Evolutionary conservation across 2,329 filamentous ascomycete genomes (phyloP), one percentile per base, ranked within the genome.

Genomic region (Ceratocystis destructans): DNA sequence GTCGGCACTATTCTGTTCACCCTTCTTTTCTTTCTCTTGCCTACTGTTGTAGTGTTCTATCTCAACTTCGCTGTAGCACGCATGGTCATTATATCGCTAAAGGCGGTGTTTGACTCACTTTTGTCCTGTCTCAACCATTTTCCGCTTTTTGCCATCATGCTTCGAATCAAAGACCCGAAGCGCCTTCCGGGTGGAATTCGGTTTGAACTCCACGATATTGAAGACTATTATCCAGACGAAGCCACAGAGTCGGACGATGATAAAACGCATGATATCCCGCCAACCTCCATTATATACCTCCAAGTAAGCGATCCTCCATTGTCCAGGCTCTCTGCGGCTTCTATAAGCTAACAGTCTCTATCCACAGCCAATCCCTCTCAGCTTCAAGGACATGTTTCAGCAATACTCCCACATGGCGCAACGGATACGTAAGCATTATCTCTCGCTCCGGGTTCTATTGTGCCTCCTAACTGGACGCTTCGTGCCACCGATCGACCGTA

Each of bases 1-100:
- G 86, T 99, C 6, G 94, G 94, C 68, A 99, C 94, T 0, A 97
- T 99, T 68, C 80, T 99, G 22, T 99, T 99, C 73, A 97, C 94
- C 0, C 79, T 99, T 6, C 82, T 99, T 1, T 96, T 96, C 77
- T 99, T 97, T 75, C 81, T 99, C 17, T 80, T 99, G 2, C 94
- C 94, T 0, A 99, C 94, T 0, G 91, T 99, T 28, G 85, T 93
- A 64, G 94, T 99, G 55, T 99, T 97, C 74, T 99, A 99, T 73
- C 81, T 96, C 68, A 96, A 95, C 53, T 99, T 99, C 77, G 93
- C 95, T 61, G 86, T 90, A 69, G 92, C 93, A 45, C 84, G 95
- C 62, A 96, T 99, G 88, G 85, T 87, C 69, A 97, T 97, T 71
- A 99, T 99, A 69, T 87, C 87, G 12, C 78, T 97, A 69, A 99